These are phyloP conservation scores for Yamadazyma philogaea DNA, from an alignment of 805 yeast species.

Conservation along the genomic window DNA sequence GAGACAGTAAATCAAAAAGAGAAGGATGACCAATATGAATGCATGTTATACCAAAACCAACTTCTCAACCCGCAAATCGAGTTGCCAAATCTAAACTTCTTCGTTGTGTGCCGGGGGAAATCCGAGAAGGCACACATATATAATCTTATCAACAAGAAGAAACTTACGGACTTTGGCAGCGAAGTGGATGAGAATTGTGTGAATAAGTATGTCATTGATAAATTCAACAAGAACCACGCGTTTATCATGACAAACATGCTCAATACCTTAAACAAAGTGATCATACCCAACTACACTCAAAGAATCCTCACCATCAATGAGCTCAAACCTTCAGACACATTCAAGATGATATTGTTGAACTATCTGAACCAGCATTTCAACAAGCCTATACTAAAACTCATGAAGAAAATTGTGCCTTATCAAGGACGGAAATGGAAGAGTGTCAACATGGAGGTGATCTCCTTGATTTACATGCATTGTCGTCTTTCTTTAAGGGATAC, in stretches of 20 bases:
- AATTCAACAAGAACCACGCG: slow-evolving; percentile 43
- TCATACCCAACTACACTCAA: slow-evolving; percentile 65
- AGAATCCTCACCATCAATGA: slow-evolving; percentile 64
- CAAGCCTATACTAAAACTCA: slow-evolving; percentile 65
- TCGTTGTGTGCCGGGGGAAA: slow-evolving; percentile 29
- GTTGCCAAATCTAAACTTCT: slow-evolving; percentile 34
- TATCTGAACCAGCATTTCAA: slow-evolving; percentile 59
- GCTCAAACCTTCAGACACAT: slow-evolving; percentile 57
- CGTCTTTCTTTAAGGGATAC: slow-evolving; percentile 71
- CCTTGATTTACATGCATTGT: slow-evolving; percentile 77
- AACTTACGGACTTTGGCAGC: slow-evolving; percentile 27
- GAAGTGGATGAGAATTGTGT: slow-evolving; percentile 23
- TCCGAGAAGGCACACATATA: slow-evolving; percentile 6
- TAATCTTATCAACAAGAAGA: slow-evolving; percentile 28
- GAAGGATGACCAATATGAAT: slow-evolving; percentile 26
- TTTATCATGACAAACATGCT: slow-evolving; percentile 51
- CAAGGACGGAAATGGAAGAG: slow-evolving; percentile 94
- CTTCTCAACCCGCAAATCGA: slow-evolving; percentile 36
- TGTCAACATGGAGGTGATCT: slow-evolving; percentile 87
- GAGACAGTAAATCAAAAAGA: slow-evolving; percentile 14
- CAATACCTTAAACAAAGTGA: slow-evolving; percentile 52
- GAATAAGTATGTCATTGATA: slow-evolving; percentile 20
- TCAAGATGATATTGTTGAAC: slow-evolving; percentile 56
- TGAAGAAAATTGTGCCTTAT: slow-evolving; percentile 81
- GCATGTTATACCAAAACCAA: slow-evolving; percentile 35